Evolutionary conservation across 2,329 filamentous ascomycete species (phyloP), one percentile per base, ranked within the genome.

Genomic region (Diaporthe ampelina): DNA sequence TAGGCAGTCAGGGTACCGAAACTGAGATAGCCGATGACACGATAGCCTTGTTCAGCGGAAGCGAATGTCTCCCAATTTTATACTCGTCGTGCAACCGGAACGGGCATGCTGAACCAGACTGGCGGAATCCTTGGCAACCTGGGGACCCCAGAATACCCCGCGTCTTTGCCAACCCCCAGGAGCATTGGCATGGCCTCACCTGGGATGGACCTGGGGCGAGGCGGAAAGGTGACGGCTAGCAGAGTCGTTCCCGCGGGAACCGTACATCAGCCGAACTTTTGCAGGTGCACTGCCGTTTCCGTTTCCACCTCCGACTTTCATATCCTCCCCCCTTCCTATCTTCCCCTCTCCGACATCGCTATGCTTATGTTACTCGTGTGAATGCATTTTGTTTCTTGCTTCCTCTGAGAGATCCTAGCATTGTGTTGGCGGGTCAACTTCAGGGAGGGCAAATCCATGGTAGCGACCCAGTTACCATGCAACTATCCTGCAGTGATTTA

Each of bases 141-240:
- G 56, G 56, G 56, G 56, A 37, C 56, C 56, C 56, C 56, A 37
- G 56, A 58, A 58, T 58, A 58, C 56, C 56, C 56, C 56, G 56
- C 56, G 56, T 24, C 56, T 35, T 37, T 21, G 32, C 56, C 56
- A 58, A 58, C 29, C 56, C 17, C 56, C 29, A 13, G 17, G 21
- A 57, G 21, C 54, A 21, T 10, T 29, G 29, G 24, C 13, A 4
- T 29, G 15, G 52, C n/a, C 7, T 56, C 13, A 29, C 3, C 52
- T 17, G 4, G 26, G 26, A 17, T 17, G 40, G 40, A 43, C 32
- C 32, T 35, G 56, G 32, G 2, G 29, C 19, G 56, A 58, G 56
- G 37, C 56, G 56, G 56, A 32, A 37, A 19, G 56, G 32, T n/a
- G 40, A 17, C 13, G 35, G 19, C 17, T 13, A 37, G 19, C 19